Conservation (phyloP, 345 rosid species). For the Chamaenerion angustifolium region DNA sequence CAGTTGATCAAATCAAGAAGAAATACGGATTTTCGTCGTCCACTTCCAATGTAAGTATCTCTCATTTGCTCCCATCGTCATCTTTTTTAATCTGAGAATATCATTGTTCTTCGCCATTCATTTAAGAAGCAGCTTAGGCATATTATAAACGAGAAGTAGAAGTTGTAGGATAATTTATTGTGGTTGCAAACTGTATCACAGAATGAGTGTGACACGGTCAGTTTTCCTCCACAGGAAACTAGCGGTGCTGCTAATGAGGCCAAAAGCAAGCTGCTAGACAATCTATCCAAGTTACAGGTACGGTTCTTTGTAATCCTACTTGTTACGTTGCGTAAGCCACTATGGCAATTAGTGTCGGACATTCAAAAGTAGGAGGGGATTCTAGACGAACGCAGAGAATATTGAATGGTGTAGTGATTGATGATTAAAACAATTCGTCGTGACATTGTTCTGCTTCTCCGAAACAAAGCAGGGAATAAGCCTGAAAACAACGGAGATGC, state of each 20-base stretch:
- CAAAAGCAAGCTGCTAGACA: conserved; percentile 76
- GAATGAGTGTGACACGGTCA: not conserved
- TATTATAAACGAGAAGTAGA: too few species aligned
- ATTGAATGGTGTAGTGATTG: not conserved
- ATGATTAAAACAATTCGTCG: not conserved
- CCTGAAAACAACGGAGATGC: conserved; percentile 61
- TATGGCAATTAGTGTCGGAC: too few species aligned
- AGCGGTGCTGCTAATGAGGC: conserved; percentile 57
- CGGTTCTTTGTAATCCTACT: not conserved
- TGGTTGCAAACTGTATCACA: too few species aligned
- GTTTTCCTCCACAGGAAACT: conserved; percentile 36
- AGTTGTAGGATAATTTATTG: too few species aligned
- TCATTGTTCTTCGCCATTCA: not conserved
- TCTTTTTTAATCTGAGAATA: not conserved
- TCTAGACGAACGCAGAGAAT: too few species aligned
- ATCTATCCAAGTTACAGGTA: conserved; percentile 66
- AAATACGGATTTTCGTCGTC: conserved; percentile 65
- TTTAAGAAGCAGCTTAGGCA: not conserved
- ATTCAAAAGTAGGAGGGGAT: too few species aligned
- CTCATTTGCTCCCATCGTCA: not conserved
- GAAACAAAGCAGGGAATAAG: conserved; percentile 47
- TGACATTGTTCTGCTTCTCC: not conserved
- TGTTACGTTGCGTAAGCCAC: too few species aligned
- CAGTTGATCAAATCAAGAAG: conserved; percentile 80
- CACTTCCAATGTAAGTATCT: conserved; percentile 37